Evolutionary conservation across 2,329 filamentous ascomycete genomes (phyloP).

Genomic region (Botryosphaeria dothidea): DNA sequence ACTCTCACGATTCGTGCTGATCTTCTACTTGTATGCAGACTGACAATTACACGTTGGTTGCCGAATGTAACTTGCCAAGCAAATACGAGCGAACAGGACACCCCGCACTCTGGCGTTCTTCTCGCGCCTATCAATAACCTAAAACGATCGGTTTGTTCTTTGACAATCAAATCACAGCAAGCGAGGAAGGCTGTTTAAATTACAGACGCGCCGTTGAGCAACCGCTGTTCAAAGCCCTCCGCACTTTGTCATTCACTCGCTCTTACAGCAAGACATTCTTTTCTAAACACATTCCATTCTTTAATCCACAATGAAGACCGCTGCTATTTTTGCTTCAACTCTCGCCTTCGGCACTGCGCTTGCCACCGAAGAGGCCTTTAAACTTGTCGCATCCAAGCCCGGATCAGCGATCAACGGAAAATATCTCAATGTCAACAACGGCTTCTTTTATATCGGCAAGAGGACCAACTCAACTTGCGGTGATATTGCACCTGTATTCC

Average conservation of each 20-base stretch:
- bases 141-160: background rate
- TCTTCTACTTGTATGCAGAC: background rate
- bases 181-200: background rate
- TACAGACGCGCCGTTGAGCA: background rate
- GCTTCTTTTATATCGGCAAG: constrained; percentile 5
- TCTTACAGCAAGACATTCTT: background rate
- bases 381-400: background rate
- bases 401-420: background rate
- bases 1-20: background rate
- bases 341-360: background rate
- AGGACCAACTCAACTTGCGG: constrained; percentile 5
- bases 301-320: background rate
- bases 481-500: background rate
- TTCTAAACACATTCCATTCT: background rate
- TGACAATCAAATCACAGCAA: background rate
- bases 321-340: background rate
- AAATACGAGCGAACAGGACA: background rate
- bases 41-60: background rate
- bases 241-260: background rate
- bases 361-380: background rate
- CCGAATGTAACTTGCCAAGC: background rate
- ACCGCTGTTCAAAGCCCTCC: background rate
- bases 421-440: background rate
- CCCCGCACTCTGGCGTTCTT: background rate
- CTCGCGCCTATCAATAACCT: background rate